A percentile compares a stretch with the other conserved stretches of the same genome.
Evolutionary conservation across 2,329 filamentous ascomycete genomes (phyloP).

Genomic region (Elsinoe arachidis): DNA sequence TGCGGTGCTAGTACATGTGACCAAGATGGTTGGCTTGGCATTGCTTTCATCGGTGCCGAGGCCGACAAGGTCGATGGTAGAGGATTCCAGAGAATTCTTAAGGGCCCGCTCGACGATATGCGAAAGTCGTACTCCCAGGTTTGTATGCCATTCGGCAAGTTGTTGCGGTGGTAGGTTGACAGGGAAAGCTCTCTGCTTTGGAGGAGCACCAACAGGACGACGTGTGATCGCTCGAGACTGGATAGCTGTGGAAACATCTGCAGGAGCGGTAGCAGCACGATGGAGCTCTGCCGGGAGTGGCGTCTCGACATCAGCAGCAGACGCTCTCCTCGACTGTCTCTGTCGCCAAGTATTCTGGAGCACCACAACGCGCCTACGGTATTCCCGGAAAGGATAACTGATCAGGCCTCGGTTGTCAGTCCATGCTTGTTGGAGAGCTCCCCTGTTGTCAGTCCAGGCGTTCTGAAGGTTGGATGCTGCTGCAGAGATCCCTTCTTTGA

Average conservation of each 20-base stretch:
- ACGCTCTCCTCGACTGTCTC: constrained; percentile 13
- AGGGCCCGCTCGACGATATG: constrained; percentile 62
- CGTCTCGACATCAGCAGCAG: constrained; percentile 10
- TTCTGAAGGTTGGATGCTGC: constrained; percentile 9
- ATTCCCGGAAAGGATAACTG: constrained; percentile 24
- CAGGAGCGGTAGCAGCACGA: constrained; percentile 5
- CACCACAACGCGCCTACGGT: constrained; percentile 26
- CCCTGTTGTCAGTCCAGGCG: not conserved
- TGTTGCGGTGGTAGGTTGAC: constrained; percentile 52
- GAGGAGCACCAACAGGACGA: constrained; percentile 2
- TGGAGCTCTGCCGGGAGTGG: constrained; percentile 6
- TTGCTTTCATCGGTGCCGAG: constrained; percentile 60
- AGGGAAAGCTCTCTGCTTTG: constrained; percentile 14
- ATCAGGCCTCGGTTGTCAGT: not conserved
- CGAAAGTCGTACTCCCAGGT: constrained; percentile 65
- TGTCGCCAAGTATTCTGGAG: constrained; percentile 29
- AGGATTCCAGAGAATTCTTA: constrained; percentile 63
- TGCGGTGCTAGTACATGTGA: constrained; percentile 65
- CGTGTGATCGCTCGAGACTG: constrained; percentile 3
- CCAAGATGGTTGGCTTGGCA: constrained; percentile 63
- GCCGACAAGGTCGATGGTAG: constrained; percentile 68
- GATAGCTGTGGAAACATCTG: constrained; percentile 22
- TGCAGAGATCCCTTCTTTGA: constrained; percentile 11
- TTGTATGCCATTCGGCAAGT: constrained; percentile 62
- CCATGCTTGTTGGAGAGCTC: constrained; percentile 2